These are phyloP conservation scores for Aspergillus steynii DNA, from an alignment of 495 filamentous ascomycete species.

Conservation along the genomic window DNA sequence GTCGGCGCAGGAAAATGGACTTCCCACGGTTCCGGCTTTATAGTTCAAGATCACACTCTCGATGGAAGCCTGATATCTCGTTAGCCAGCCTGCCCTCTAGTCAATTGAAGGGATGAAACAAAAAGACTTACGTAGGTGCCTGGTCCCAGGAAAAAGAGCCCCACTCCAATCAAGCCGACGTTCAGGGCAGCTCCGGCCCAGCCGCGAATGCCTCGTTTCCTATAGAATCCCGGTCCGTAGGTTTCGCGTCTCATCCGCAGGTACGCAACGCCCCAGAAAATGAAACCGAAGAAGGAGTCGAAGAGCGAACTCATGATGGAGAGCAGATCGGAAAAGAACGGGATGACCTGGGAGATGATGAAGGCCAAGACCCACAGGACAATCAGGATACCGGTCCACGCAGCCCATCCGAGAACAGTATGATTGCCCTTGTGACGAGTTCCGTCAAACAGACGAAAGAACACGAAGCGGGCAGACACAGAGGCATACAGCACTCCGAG, in stretches of 20 bases:
- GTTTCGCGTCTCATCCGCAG: constrained; percentile 76
- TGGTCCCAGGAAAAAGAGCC: constrained; percentile 70
- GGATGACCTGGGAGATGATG: constrained; percentile 85
- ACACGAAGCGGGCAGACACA: constrained; percentile 81
- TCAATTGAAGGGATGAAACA: not conserved
- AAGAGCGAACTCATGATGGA: constrained; percentile 88
- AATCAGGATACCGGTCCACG: constrained; percentile 75
- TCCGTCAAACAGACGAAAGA: constrained; percentile 79
- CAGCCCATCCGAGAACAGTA: constrained; percentile 76
- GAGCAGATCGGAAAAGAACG: constrained; percentile 83
- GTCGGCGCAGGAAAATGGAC: constrained; percentile 63
- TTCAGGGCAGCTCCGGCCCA: constrained; percentile 65
- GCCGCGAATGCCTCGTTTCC: constrained; percentile 58
- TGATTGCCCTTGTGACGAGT: constrained; percentile 74
- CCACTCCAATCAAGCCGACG: constrained; percentile 66
- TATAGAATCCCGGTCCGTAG: constrained; percentile 60
- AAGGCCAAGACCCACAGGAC: constrained; percentile 75
- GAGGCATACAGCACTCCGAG: constrained; percentile 85
- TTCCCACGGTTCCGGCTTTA: constrained; percentile 50
- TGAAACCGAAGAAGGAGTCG: constrained; percentile 91
- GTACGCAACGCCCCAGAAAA: constrained; percentile 91
- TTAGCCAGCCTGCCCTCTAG: constrained; percentile 12
- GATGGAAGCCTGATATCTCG: constrained; percentile 48
- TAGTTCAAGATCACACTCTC: constrained; percentile 67
- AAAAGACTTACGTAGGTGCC: constrained; percentile 74